phyloP scores from a whole-genome alignment of 768 basidiomycete genomes.

The Rhodocollybia butyracea region DNA sequence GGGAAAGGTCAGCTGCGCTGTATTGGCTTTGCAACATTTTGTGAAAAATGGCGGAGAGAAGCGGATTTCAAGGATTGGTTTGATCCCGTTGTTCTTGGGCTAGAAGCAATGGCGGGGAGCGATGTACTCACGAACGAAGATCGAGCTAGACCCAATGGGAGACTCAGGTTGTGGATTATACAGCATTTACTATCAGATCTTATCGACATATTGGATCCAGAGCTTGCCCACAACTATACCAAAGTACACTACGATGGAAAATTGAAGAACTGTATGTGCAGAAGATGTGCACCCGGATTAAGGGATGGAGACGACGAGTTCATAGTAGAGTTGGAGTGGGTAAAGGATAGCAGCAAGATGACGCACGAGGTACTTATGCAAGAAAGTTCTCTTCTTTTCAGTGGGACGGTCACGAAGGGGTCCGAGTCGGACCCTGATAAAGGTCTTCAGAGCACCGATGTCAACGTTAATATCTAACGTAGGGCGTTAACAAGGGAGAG shows the following conservation, averaged over 20 bases:
- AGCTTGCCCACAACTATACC: neutral
- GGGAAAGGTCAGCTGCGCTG: neutral
- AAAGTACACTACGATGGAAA: neutral
- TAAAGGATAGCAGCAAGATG: too few relatives aligned
- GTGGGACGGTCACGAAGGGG: too few relatives aligned
- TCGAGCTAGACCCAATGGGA: neutral
- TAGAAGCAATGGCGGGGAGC: too few relatives aligned
- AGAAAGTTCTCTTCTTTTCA: too few relatives aligned
- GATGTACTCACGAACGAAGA: too few relatives aligned
- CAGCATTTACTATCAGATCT: neutral
- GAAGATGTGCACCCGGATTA: neutral
- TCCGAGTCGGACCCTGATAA: too few relatives aligned
- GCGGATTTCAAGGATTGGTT: neutral
- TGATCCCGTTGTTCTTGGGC: neutral
- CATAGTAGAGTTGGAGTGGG: too few relatives aligned
- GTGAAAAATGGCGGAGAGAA: neutral
- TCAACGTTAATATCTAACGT: too few relatives aligned
- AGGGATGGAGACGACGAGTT: too few relatives aligned
- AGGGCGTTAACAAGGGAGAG: too few relatives aligned
- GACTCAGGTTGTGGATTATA: neutral
- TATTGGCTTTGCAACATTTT: neutral
- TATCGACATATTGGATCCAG: neutral
- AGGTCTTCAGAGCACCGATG: too few relatives aligned
- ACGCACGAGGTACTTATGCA: too few relatives aligned
- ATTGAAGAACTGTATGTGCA: neutral